Evolutionary conservation across 257 asterid species (phyloP), one percentile per base, ranked within the genome.

Genomic region (Ilex aquifolium): DNA sequence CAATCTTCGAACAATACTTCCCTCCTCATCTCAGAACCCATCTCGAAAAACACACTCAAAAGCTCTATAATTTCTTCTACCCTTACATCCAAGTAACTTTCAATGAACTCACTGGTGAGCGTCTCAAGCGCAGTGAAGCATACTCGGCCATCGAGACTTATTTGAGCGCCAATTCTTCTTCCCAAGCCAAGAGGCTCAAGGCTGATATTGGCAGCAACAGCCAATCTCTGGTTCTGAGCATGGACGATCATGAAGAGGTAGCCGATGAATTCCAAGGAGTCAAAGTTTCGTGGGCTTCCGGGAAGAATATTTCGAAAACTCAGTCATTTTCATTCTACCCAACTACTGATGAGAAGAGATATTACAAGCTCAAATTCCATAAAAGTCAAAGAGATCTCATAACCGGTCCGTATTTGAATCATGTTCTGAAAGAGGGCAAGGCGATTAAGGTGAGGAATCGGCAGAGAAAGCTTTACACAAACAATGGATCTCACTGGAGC

Each of bases 161-260:
- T 14, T 14, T 53, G 30, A 53, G 57, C 57, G 1, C 57, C 29
- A 53, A 15, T 15, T 53, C 57, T 21, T 53, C 57, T 7, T 3
- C 11, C 5, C 57, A 21, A 17, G 57, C 57, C 27, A 53, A 53
- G 11, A 4, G 57, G 11, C 57, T 53, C 10, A 53, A 53, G 15
- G 57, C 30, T 15, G 57, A 53, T 21, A 53, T 53, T 2, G 30
- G 14, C 30, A 53, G 15, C 29, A 21, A 53, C 57, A 15, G 30
- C 30, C 57, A 53, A 4, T 53, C 57, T 14, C 57, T 53, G 27
- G 57, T 53, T 53, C 57, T 53, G 5, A 53, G 57, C 30, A 53
- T 53, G 57, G 57, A 53, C 11, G 57, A 53, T 53, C 10, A 53
- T 15, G 57, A 53, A 53, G 57, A 53, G 15, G 11, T 53, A 3